Conservation (phyloP, 176 grass and related monocot genomes). For the Ananas comosus region DNA sequence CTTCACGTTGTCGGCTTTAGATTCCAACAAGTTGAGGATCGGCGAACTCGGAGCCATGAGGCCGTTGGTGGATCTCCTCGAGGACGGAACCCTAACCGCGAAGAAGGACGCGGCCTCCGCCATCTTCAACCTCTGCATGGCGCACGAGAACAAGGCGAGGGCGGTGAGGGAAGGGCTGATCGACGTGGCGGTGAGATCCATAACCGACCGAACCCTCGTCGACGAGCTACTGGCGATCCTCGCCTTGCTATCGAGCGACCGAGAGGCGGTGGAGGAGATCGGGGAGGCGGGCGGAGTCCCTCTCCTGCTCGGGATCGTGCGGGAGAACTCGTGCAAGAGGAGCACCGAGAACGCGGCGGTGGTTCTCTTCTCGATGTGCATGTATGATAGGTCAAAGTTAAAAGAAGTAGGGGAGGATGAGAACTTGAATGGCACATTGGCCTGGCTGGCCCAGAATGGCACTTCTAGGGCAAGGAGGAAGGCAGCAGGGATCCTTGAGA, state of each 20-base stretch:
- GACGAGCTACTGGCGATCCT: constrained; percentile 65
- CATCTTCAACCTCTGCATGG: constrained; percentile 64
- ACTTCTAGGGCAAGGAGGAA: constrained; percentile 60
- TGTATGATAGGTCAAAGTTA: constrained; percentile 37
- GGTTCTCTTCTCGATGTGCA: constrained; percentile 53
- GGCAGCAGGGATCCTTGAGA: constrained; percentile 50
- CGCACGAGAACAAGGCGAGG: constrained; percentile 48
- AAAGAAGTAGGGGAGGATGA: constrained; percentile 53
- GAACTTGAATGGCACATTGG: constrained; percentile 37
- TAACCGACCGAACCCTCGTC: constrained; percentile 37
- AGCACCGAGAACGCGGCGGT: constrained; percentile 77
- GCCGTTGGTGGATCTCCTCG: constrained; percentile 63
- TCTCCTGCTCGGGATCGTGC: constrained; percentile 42
- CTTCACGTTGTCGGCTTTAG: constrained; percentile 72
- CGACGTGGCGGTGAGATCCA: constrained; percentile 45
- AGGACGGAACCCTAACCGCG: constrained; percentile 47
- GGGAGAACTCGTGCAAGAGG: constrained; percentile 42
- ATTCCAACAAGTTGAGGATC: constrained; percentile 71
- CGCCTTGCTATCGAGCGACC: constrained; percentile 44
- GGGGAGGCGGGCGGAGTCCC: constrained; percentile 23
- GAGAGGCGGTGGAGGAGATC: constrained; percentile 59
- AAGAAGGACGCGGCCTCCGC: constrained; percentile 71
- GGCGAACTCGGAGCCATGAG: constrained; percentile 44
- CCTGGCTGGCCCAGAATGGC: constrained; percentile 41
- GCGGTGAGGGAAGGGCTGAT: constrained; percentile 39